These are phyloP conservation scores for Blastobotrys elegans DNA, from an alignment of 1,139 yeast species.

Conservation along the genomic window DNA sequence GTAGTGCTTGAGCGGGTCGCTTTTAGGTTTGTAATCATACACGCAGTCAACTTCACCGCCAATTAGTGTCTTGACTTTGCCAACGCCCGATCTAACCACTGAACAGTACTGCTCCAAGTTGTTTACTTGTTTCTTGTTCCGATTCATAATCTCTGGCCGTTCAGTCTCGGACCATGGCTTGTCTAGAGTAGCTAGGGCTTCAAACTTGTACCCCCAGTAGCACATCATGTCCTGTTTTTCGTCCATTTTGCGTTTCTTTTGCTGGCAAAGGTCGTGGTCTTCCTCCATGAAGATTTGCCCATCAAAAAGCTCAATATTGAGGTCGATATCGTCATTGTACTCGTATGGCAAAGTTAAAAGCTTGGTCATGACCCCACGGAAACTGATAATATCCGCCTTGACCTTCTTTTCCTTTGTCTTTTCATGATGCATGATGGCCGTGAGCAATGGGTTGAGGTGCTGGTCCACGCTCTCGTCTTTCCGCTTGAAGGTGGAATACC, in stretches of 20 bases:
- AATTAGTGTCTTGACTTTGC: constrained; percentile 58
- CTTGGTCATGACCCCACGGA: constrained; percentile 75
- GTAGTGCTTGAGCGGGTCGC: constrained; percentile 62
- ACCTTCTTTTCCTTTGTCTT: constrained; percentile 40
- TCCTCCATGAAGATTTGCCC: constrained; percentile 81
- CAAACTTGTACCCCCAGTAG: constrained; percentile 67
- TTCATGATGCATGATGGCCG: constrained; percentile 55
- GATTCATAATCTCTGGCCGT: constrained; percentile 59
- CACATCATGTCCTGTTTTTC: constrained; percentile 32
- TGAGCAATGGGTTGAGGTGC: constrained; percentile 52
- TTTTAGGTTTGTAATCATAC: constrained; percentile 66
- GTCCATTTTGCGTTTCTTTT: constrained; percentile 22
- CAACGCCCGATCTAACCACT: constrained; percentile 80
- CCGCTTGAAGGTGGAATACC: constrained; percentile 53
- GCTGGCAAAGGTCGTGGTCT: constrained; percentile 42
- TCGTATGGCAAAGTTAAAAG: constrained; percentile 59
- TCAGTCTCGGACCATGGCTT: constrained; percentile 70
- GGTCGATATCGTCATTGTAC: constrained; percentile 51
- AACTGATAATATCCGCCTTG: constrained; percentile 66
- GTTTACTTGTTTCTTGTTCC: constrained; percentile 53
- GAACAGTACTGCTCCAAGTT: constrained; percentile 74
- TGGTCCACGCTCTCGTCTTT: constrained; percentile 51
- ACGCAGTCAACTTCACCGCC: constrained; percentile 94
- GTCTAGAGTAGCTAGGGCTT: constrained; percentile 66
- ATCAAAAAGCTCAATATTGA: constrained; percentile 63